Evolutionary conservation across 78 protist genomes (phyloP), one percentile per base, ranked within the genome.

Genomic region (Emiliania huxleyi): DNA sequence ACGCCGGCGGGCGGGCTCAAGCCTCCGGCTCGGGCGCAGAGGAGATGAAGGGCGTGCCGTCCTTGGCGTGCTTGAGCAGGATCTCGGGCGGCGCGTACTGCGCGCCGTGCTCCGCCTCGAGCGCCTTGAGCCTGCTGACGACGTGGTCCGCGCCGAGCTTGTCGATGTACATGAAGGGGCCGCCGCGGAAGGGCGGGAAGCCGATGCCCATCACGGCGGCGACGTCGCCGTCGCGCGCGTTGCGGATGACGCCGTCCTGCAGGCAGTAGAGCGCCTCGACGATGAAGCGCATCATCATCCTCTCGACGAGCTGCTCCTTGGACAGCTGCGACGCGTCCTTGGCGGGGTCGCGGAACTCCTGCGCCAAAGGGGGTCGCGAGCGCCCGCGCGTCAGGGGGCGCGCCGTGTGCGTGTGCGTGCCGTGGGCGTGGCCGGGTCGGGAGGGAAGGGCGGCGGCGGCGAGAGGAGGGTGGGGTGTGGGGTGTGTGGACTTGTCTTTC

Each of bases 181-280:
- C 98, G 84, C 98, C 98, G 25, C 4, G 49, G 93, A 73, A 79
- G 52, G 94, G 91, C 37, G 90, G 56, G 91, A 94, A 95, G 37
- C 97, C 97, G 69, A 93, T 55, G 46, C 97, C 97, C 42, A 94
- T 93, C 85, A 95, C 87, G 69, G 95, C 81, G 43, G 93, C 97
- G 25, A 95, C 25, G 81, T 95, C 97, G 62, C 94, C 95, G 71
- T 95, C 95, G 21, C 11, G 35, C 11, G 97, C 77, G 38, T 12
- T 26, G n/a, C 18, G 29, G 56, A 90, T 90, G 11, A 95, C 56
- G 29, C 97, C 97, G 35, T 91, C 94, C 69, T 49, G 44, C 38
- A 87, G 94, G 69, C 96, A 95, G 94, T 37, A 37, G 40, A 69
- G 44, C 33, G 98, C 96, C 95, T 97, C 98, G 92, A 94, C 94